phyloP scores from a whole-genome alignment of 1,284 basidiomycete species.

The Ceratobasidium sp. region DNA sequence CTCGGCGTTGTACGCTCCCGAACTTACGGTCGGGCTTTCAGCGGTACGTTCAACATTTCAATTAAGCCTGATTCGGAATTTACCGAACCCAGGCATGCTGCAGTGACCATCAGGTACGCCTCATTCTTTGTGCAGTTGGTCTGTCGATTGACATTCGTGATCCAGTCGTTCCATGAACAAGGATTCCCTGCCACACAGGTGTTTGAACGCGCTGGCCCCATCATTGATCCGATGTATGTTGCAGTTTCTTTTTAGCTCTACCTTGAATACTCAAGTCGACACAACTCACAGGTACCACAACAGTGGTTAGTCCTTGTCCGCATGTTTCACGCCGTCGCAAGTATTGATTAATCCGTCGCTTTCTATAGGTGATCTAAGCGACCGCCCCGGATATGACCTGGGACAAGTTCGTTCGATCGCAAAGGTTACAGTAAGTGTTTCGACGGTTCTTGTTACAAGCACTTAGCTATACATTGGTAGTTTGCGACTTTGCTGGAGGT shows the following conservation, averaged over 20 bases:
- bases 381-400: conserved; percentile 81
- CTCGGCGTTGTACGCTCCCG: conserved; percentile 80
- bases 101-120: conserved; percentile 77
- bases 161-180: conserved; percentile 75
- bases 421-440: conserved; percentile 75
- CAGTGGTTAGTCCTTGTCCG: neutral
- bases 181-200: conserved; percentile 85
- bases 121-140: neutral
- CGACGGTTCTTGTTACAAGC: neutral
- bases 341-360: neutral
- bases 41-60: conserved; percentile 49
- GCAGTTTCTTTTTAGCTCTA: conserved; percentile 55
- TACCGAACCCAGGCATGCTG: conserved; percentile 68
- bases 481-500: conserved; percentile 50
- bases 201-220: conserved; percentile 83
- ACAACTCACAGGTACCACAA: conserved; percentile 34
- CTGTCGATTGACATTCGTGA: neutral
- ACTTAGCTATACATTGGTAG: conserved; percentile 32
- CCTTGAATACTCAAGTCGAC: conserved; percentile 51
- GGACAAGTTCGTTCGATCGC: conserved; percentile 82
- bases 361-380: conserved; percentile 74
- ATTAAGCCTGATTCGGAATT: neutral
- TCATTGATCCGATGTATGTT: conserved; percentile 87
- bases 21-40: conserved; percentile 81
- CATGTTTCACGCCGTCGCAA: too few species aligned